Conservation (phyloP, 495 filamentous ascomycete species). For the Aspergillus biplanus region DNA sequence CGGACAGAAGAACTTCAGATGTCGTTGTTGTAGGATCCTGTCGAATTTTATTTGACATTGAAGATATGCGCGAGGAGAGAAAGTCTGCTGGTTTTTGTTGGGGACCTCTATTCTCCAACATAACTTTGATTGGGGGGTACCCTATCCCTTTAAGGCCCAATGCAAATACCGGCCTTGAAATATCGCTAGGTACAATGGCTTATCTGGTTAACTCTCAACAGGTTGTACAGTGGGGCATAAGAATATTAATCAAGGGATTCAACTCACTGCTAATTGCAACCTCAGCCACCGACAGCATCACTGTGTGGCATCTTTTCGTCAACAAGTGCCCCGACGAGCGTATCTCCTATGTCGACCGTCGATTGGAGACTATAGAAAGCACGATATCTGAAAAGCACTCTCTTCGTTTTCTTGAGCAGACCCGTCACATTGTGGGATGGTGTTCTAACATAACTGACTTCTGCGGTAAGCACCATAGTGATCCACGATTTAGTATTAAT, state of each 20-base stretch:
- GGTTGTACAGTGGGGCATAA: neutral
- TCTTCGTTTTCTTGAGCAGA: neutral
- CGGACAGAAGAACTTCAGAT: neutral
- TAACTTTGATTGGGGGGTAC: neutral
- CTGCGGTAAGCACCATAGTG: neutral
- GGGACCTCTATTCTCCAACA: neutral
- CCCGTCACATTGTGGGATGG: constrained; percentile 3
- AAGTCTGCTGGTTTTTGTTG: neutral
- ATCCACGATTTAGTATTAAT: neutral
- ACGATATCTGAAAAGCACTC: neutral
- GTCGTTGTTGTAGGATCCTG: neutral
- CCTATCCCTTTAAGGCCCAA: neutral
- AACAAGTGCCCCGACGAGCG: neutral
- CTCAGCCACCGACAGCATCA: neutral
- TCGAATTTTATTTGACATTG: neutral
- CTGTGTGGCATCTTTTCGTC: constrained; percentile 1
- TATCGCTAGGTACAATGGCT: neutral
- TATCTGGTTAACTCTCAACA: neutral
- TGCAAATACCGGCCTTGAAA: constrained; percentile 1
- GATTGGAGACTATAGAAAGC: neutral
- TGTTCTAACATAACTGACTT: neutral
- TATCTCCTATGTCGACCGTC: neutral
- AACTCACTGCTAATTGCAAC: neutral
- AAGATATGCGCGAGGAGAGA: neutral
- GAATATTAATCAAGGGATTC: constrained; percentile 1